phyloP scores from a whole-genome alignment of 306 rosid species.

The Dalbergia cochinchinensis region DNA sequence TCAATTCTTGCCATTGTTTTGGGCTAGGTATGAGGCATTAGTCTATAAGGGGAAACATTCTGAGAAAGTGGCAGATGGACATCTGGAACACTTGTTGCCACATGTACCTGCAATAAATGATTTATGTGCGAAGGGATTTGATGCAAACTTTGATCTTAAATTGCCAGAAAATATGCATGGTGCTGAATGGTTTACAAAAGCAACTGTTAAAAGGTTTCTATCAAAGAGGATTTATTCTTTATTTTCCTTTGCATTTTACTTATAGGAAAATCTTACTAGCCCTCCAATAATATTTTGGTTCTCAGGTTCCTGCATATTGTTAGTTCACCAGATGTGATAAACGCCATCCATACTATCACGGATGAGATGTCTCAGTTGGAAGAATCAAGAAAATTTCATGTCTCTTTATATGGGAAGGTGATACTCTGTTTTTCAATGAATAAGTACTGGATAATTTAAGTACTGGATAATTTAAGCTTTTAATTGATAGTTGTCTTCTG shows the following conservation, averaged over 20 bases:
- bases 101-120: constrained; percentile 72
- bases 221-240: constrained; percentile 26
- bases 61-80: constrained; percentile 69
- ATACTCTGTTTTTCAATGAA: constrained; percentile 43
- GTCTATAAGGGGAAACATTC: constrained; percentile 59
- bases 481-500: constrained; percentile 41
- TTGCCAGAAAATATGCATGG: constrained; percentile 62
- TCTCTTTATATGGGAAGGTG: constrained; percentile 89
- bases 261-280: constrained; percentile 10
- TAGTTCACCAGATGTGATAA: constrained; percentile 67
- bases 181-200: constrained; percentile 86
- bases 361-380: constrained; percentile 92
- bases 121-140: constrained; percentile 63
- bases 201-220: constrained; percentile 77
- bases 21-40: constrained; percentile 74
- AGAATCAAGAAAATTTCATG: constrained; percentile 83
- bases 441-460: constrained; percentile 35
- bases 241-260: constrained; percentile 35
- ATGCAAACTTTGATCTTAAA: constrained; percentile 66
- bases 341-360: constrained; percentile 52
- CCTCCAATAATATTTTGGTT: constrained; percentile 44
- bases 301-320: constrained; percentile 76
- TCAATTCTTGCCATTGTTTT: constrained; percentile 28
- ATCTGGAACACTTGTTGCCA: constrained; percentile 69
- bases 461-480: constrained; percentile 39